Conservation (phyloP, 2,329 filamentous ascomycete species). For the Xylaria polymorpha region DNA sequence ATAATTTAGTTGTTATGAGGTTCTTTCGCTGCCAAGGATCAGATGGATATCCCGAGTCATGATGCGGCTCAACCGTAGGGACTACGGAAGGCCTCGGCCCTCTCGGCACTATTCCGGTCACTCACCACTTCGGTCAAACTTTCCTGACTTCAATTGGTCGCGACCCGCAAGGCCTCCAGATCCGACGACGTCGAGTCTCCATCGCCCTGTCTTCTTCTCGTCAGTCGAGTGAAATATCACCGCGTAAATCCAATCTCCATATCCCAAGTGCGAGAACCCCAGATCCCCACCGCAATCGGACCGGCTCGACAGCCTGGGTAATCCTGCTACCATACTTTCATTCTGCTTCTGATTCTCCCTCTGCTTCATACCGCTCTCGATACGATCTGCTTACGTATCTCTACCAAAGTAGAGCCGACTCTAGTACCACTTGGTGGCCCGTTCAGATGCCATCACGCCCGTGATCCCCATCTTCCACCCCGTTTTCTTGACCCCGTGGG, state of each 20-base stretch:
- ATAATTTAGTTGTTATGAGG: background rate
- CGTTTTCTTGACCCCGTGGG: slow-evolving; percentile 30
- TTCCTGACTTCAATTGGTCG: slow-evolving; percentile 24
- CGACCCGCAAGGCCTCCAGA: slow-evolving; percentile 10
- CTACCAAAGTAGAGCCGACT: slow-evolving; percentile 2
- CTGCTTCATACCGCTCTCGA: slow-evolving; percentile 2
- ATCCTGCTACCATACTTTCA: slow-evolving; percentile 6
- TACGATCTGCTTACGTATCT: slow-evolving; percentile 16
- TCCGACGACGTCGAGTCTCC: slow-evolving; percentile 24
- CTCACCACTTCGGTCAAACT: slow-evolving; percentile 26
- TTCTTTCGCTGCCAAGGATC: slow-evolving; percentile 6
- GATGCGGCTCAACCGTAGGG: slow-evolving; percentile 36
- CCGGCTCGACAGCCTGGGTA: slow-evolving; percentile 25
- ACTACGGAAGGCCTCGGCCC: slow-evolving; percentile 30
- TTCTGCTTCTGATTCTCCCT: background rate
- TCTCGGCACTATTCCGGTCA: slow-evolving; percentile 39
- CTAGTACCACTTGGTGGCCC: slow-evolving; percentile 6
- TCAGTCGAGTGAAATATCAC: slow-evolving; percentile 17
- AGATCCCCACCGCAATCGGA: slow-evolving; percentile 36
- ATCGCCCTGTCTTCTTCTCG: slow-evolving; percentile 11
- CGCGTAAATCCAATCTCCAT: slow-evolving; percentile 21
- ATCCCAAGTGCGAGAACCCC: slow-evolving; percentile 16
- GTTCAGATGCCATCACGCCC: slow-evolving; percentile 7
- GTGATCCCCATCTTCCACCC: slow-evolving; percentile 9
- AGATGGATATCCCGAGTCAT: slow-evolving; percentile 22